These are phyloP conservation scores for Haplosporangium sp. DNA, from an alignment of 371 early-diverging fungal genomes.

Conservation along the genomic window DNA sequence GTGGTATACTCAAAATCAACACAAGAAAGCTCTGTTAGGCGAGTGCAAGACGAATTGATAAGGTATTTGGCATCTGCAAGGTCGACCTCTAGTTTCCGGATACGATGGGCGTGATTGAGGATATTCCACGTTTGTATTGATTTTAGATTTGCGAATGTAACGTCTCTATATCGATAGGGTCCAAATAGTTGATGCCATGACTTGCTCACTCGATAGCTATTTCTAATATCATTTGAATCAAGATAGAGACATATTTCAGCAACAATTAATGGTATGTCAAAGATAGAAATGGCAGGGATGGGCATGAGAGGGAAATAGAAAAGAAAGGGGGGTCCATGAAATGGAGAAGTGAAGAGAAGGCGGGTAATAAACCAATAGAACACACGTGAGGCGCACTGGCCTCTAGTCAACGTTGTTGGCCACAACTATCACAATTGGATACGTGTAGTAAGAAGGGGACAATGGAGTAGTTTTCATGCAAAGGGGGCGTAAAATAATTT, in stretches of 20 bases:
- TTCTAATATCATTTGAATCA: conserved; percentile 1
- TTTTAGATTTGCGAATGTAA: conserved; percentile 10
- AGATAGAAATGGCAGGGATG: conserved; percentile 4
- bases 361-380: not conserved
- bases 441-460: no score
- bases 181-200: conserved; percentile 6
- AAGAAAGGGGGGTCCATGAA: not conserved
- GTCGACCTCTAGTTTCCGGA: conserved; percentile 12
- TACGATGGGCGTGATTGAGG: conserved; percentile 10
- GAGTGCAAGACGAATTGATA: conserved; percentile 5
- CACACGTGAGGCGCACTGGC: not conserved
- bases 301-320: conserved; percentile 1
- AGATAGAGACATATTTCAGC: conserved; percentile 15
- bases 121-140: conserved; percentile 12
- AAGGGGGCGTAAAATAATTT: no score
- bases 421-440: no score
- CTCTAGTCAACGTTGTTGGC: not conserved
- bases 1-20: conserved; percentile 10
- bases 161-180: not conserved
- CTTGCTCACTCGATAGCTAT: conserved; percentile 9
- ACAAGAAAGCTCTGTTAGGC: conserved; percentile 12
- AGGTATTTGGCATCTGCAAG: conserved; percentile 14
- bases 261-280: conserved; percentile 22
- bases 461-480: no score
- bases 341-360: not conserved